Percentiles rank a stretch among this genome's conserved stretches.
These are phyloP conservation scores for Vicia sativa DNA, from an alignment of 306 rosid genomes.

Conservation along the genomic window DNA sequence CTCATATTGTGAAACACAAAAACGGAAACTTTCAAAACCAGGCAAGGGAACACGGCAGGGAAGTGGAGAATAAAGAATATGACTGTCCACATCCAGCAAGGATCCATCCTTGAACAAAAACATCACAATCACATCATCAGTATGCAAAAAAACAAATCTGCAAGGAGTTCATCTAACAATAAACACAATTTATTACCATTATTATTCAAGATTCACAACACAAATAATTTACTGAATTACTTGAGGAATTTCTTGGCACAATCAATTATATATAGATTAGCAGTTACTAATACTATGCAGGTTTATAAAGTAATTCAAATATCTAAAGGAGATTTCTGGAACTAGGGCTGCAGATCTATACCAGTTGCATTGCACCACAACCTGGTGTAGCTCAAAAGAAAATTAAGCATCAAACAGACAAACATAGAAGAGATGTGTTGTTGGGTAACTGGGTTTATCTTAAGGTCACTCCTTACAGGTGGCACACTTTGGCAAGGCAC, in stretches of 20 bases:
- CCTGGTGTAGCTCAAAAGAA: background rate
- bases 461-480: background rate
- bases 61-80: conserved; percentile 93
- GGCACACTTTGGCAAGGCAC: background rate
- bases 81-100: conserved; percentile 74
- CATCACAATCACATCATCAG: conserved; percentile 32
- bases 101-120: conserved; percentile 67
- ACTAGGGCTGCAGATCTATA: background rate
- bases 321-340: background rate
- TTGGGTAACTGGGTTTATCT: background rate
- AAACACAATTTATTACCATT: conserved; percentile 19
- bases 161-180: conserved; percentile 30
- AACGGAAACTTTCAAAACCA: conserved; percentile 77
- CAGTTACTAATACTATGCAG: background rate
- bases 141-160: conserved; percentile 25
- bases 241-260: background rate
- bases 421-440: background rate
- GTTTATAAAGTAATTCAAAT: conserved; percentile 1
- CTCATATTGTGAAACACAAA: conserved; percentile 94
- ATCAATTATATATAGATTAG: conserved; percentile 5
- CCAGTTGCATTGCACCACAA: background rate
- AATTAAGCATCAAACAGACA: background rate
- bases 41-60: conserved; percentile 82
- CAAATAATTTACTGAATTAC: background rate
- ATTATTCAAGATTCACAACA: background rate